These are phyloP conservation scores for Sequoia sempervirens DNA, from an alignment of 75 land plant species.

Conservation along the genomic window DNA sequence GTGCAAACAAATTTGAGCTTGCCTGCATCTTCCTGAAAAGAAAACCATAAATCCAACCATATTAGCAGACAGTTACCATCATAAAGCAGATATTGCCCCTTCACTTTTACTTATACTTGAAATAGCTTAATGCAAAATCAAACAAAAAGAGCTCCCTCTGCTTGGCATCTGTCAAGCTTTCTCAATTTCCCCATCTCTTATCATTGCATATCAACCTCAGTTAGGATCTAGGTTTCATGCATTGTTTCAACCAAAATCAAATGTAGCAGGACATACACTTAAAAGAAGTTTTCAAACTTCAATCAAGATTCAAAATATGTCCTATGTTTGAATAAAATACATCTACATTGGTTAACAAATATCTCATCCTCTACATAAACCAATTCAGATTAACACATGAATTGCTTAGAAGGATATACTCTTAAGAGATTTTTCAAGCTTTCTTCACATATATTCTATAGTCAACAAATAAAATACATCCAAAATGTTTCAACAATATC, in stretches of 20 bases:
- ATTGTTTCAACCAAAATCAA: background rate
- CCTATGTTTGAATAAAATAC: background rate
- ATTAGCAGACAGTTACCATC: background rate
- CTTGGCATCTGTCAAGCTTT: background rate
- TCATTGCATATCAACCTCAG: background rate
- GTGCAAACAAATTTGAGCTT: conserved; percentile 73
- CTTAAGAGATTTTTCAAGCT: too few relatives aligned
- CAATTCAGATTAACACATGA: background rate
- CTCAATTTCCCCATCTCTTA: background rate
- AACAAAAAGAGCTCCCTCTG: background rate
- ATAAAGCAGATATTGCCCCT: background rate
- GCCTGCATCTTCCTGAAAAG: conserved; percentile 80
- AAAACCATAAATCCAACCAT: conserved; percentile 3
- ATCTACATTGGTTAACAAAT: background rate
- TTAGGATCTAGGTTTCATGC: background rate
- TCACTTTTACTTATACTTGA: background rate
- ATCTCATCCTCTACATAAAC: background rate
- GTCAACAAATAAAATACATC: too few relatives aligned
- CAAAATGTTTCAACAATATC: too few relatives aligned
- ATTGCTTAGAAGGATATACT: background rate
- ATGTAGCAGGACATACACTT: background rate
- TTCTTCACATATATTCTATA: too few relatives aligned
- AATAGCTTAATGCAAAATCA: background rate
- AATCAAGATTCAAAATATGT: background rate
- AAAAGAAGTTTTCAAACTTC: background rate